These are phyloP conservation scores for Penicillium digitatum DNA, from an alignment of 2,329 filamentous ascomycete genomes.

Conservation along the genomic window DNA sequence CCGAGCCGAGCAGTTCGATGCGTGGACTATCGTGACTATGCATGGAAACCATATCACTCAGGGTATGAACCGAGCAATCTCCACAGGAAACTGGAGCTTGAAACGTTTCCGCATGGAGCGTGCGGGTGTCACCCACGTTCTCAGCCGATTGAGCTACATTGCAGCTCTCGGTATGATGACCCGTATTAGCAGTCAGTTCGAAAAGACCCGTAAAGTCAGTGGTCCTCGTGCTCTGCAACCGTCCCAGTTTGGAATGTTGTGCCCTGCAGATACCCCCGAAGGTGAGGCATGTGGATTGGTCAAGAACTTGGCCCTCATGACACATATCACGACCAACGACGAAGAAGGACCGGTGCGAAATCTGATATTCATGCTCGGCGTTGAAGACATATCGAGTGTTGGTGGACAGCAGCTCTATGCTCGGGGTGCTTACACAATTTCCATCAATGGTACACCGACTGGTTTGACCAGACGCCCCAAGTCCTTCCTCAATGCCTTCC, in stretches of 20 bases:
- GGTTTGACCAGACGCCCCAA: conserved; percentile 84
- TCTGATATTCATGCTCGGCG: conserved; percentile 80
- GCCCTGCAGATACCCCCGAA: conserved; percentile 94
- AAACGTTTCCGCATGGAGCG: conserved; percentile 99
- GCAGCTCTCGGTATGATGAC: conserved; percentile 99
- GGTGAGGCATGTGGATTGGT: conserved; percentile 96
- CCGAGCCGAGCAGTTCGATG: conserved; percentile 81
- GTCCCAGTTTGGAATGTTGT: conserved; percentile 97
- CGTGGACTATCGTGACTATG: conserved; percentile 75
- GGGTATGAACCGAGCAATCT: conserved; percentile 92
- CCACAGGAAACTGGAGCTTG: conserved; percentile 95
- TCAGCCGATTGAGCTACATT: conserved; percentile 94
- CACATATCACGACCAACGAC: conserved; percentile 95
- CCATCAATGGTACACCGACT: conserved; percentile 92
- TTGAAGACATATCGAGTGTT: conserved; percentile 74
- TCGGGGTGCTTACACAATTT: conserved; percentile 80
- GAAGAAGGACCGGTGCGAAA: conserved; percentile 86
- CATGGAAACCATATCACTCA: conserved; percentile 83
- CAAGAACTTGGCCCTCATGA: conserved; percentile 98
- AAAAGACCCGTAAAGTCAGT: conserved; percentile 95
- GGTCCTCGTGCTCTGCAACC: conserved; percentile 93
- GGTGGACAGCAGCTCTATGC: conserved; percentile 83
- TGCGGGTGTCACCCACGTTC: conserved; percentile 91
- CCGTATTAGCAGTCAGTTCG: conserved; percentile 94
- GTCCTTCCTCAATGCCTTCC: conserved; percentile 77